Evolutionary conservation across 2,329 filamentous ascomycete species (phyloP), one percentile per base, ranked within the genome.

Genomic region (Diplodia sapinea): DNA sequence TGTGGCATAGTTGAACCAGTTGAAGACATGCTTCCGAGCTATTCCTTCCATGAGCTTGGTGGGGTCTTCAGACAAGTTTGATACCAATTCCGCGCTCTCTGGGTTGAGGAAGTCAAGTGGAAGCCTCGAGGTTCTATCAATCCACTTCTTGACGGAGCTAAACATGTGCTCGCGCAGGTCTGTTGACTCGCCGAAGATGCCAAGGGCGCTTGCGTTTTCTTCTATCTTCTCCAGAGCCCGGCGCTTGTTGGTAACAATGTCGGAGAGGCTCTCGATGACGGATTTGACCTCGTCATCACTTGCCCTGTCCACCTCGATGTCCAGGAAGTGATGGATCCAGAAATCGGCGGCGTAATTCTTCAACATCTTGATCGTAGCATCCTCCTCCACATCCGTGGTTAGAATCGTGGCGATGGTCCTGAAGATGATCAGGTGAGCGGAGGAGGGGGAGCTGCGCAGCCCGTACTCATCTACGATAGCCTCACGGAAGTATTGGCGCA

Each of bases 401-500:
- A 70, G 49, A 11, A 66, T 49, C n/a, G 49, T 43, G 26, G 63
- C 57, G n/a, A 50, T 55, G 55, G 64, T 69, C 23, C 52, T 54
- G 0, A 73, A 66, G 9, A 74, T 73, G 0, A 67, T 70, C 8
- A 73, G 52, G 47, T 73, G 72, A 12, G 71, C 72, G 15, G 69
- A 66, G 1, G 68, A 57, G 15, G 72, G 69, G 15, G 71, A 65
- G 5, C 68, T 72, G 23, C 70, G 67, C 11, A 72, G 52, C 6
- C 68, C 69, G 13, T 71, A 38, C 13, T 69, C 52, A 12, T 69
- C 66, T 1, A 70, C 69, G 8, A 61, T 69, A 23, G 70, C 63
- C 23, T 68, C 69, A 55, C 65, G 70, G 67, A 73, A 74, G 54
- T 72, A 73, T 40, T 74, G 63, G 4, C 72, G 69, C 4, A 73